Conservation (phyloP, 2,329 filamentous ascomycete species). For the Pestalotiopsis fici region DNA sequence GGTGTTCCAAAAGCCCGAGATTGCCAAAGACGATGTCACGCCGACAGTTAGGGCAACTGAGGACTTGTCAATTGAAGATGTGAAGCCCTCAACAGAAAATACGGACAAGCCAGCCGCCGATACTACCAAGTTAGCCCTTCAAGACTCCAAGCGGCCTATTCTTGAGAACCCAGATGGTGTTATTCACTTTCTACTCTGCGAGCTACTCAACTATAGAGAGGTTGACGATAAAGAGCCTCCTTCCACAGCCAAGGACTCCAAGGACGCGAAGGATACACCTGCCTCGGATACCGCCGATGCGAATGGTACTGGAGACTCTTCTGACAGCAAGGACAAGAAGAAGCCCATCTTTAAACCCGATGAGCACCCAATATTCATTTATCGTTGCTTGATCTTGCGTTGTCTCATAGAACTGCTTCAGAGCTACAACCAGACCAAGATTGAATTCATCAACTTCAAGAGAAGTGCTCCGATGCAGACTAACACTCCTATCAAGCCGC, state of each 20-base stretch:
- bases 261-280: conserved; percentile 40
- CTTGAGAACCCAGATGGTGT: conserved; percentile 94
- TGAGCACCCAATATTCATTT: conserved; percentile 94
- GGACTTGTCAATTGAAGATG: conserved; percentile 48
- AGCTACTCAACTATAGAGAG: conserved; percentile 88
- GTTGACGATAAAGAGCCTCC: conserved; percentile 80
- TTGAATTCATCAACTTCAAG: conserved; percentile 99
- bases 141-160: conserved; percentile 77
- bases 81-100: conserved; percentile 62
- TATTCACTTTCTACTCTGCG: conserved; percentile 90
- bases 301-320: conserved; percentile 24
- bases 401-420: conserved; percentile 88
- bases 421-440: conserved; percentile 91
- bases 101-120: conserved; percentile 64
- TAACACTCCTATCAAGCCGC: conserved; percentile 89
- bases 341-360: conserved; percentile 86
- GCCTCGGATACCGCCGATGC: conserved; percentile 34
- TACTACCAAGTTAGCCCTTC: conserved; percentile 57
- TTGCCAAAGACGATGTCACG: conserved; percentile 41
- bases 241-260: conserved; percentile 32
- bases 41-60: conserved; percentile 47
- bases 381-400: conserved; percentile 91
- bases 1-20: conserved; percentile 30
- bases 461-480: conserved; percentile 82
- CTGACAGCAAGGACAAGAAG: conserved; percentile 58